A percentile compares a stretch with the other conserved stretches of the same genome.
Evolutionary conservation across 352 stramenopile genomes (phyloP).

Genomic region (Pythium phragmiticola): DNA sequence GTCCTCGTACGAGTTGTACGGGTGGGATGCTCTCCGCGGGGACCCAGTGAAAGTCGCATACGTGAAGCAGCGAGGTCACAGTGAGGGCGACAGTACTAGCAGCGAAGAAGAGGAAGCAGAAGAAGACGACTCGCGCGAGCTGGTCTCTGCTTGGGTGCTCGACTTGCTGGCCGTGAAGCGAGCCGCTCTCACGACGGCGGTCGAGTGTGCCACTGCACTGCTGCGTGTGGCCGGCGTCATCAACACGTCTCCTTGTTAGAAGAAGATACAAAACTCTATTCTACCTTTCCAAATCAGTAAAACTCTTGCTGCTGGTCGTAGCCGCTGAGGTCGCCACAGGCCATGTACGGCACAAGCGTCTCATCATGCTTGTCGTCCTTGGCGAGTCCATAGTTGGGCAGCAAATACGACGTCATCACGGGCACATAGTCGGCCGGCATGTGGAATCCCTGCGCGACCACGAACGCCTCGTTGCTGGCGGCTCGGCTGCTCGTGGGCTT

Average conservation of each 20-base stretch:
- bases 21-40: constrained; percentile 37
- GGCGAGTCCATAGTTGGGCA: constrained; percentile 60
- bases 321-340: constrained; percentile 92
- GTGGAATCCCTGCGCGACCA: constrained; percentile 71
- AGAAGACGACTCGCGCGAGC: constrained; percentile 13
- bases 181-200: constrained; percentile 37
- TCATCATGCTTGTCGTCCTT: constrained; percentile 50
- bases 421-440: constrained; percentile 48
- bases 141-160: constrained; percentile 38
- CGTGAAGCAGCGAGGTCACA: constrained; percentile 2
- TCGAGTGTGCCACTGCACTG: constrained; percentile 45
- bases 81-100: constrained; percentile 4
- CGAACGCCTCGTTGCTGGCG: constrained; percentile 82
- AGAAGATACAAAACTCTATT: constrained; percentile 19
- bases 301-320: constrained; percentile 76
- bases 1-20: constrained; percentile 28
- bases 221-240: constrained; percentile 43
- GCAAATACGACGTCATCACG: constrained; percentile 75
- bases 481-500: constrained; percentile 87
- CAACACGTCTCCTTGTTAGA: background rate
- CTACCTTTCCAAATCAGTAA: constrained; percentile 24
- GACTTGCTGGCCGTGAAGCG: constrained; percentile 45
- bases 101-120: constrained; percentile 11
- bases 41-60: constrained; percentile 25
- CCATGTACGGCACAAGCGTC: constrained; percentile 88